These are phyloP conservation scores for Phytophthora crassamura DNA, from an alignment of 352 stramenopile genomes.

Conservation along the genomic window DNA sequence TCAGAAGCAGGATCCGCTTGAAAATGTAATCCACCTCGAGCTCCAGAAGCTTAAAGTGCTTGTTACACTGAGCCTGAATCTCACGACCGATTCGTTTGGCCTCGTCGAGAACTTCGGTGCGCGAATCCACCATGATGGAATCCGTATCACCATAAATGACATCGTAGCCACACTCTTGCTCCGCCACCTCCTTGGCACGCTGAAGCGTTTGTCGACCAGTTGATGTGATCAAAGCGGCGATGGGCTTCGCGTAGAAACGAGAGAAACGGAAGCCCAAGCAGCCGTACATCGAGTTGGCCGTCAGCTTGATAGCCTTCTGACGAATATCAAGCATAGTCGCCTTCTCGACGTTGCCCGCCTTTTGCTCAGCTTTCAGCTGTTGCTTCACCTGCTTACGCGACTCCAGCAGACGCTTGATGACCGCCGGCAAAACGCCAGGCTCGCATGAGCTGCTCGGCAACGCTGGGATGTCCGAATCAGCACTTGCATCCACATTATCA, in stretches of 20 bases:
- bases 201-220: conserved; percentile 99
- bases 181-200: conserved; percentile 96
- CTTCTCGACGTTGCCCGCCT: conserved; percentile 87
- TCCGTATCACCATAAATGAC: conserved; percentile 99
- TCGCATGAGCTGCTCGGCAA: conserved; percentile 73
- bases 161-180: conserved; percentile 97
- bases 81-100: conserved; percentile 94
- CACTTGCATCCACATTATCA: conserved; percentile 59
- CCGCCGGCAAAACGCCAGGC: conserved; percentile 94
- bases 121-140: conserved; percentile 99
- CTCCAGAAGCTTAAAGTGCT: conserved; percentile 99
- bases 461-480: conserved; percentile 90
- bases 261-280: conserved; percentile 99
- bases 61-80: conserved; percentile 99
- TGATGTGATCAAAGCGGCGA: conserved; percentile 99
- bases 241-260: conserved; percentile 98
- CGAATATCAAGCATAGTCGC: conserved; percentile 97
- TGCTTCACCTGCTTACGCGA: conserved; percentile 98
- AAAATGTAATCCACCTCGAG: conserved; percentile 99
- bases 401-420: conserved; percentile 98
- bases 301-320: conserved; percentile 99
- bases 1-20: conserved; percentile 98
- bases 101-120: conserved; percentile 93
- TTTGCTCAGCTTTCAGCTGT: conserved; percentile 95
- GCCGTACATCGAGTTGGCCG: conserved; percentile 99